Base-by-base conservation (phyloP, 768 basidiomycete genomes). In the Basidioascus undulatus region DNA sequence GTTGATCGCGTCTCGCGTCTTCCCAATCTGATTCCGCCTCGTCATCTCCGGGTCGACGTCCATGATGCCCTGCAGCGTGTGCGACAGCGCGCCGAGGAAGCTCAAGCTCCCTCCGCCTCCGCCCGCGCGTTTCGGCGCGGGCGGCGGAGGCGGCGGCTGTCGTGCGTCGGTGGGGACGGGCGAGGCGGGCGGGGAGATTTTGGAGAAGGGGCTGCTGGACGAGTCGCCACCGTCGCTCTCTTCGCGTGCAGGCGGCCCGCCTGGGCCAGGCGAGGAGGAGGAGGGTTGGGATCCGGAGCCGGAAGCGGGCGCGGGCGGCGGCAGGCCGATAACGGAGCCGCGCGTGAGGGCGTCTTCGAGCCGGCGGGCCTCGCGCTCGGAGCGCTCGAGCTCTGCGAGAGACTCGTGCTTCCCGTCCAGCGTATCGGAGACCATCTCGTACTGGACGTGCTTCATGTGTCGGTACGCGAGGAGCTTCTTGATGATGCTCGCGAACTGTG, bases 41-140 rank as follows among this genome's bases (percentile, higher is more conserved):
- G 89, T 87, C 15, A 79, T 81, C 62, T 96, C 92, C 3, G 92
- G 92, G 59, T 98, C 92, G 15, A 80, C 80, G 50, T 98, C 92
- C 76, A 98, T 94, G 74, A 96, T 87, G 5, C 89, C 87, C 49
- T 87, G 84, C 41, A 98, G 57, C 19, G 86, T 87, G 59, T 92
- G 87, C 53, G 77, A 84, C 32, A 98, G 62, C 13, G 92, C 92
- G 49, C 74, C 83, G 27, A 98, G 52, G 19, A 98, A 61, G 16
- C 82, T 86, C 67, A 80, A 80, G 2, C 59, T 57, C 40, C 28
- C 48, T 37, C 38, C 48, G 32, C 32, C 44, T 40, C 35, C 41
- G 19, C 27, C 42, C 21, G 12, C 21, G 37, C 13, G 13, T 15
- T 39, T 40, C 21, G 36, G 44, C 21, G 18, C 24, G 24, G 27